Conservation (phyloP, 169 alveolate species). For the Toxoplasma gondii region DNA sequence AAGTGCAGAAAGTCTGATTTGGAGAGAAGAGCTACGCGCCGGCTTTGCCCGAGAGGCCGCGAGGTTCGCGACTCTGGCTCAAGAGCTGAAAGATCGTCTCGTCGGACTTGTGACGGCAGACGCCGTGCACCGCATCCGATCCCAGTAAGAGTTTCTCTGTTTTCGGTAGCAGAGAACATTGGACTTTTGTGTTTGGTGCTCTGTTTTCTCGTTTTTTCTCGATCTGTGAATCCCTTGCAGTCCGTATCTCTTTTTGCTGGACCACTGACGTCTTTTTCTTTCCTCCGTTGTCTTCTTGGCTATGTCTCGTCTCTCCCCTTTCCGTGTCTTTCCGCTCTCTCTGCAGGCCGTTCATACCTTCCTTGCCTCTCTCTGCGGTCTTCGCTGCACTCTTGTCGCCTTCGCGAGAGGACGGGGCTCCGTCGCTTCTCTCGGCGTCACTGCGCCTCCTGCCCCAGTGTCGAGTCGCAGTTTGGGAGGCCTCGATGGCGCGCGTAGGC, state of each 20-base stretch:
- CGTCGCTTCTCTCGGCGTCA: neutral
- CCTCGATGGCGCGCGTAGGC: neutral
- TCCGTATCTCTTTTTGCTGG: no score
- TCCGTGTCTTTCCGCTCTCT: neutral
- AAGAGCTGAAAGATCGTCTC: neutral
- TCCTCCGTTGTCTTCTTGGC: no score
- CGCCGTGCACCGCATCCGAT: neutral
- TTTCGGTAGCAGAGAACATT: neutral
- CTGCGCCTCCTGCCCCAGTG: conserved; percentile 35
- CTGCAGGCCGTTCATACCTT: neutral
- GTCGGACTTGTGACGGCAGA: neutral
- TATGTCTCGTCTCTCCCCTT: no score
- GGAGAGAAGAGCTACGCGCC: neutral
- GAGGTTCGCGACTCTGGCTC: neutral
- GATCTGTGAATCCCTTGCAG: no score
- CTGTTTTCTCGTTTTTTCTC: no score
- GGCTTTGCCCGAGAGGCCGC: neutral
- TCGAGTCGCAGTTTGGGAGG: neutral
- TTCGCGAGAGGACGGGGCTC: neutral
- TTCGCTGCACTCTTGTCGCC: conserved; percentile 7
- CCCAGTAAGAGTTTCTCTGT: neutral
- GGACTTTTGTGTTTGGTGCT: no score
- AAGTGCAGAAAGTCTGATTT: neutral
- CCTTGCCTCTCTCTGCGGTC: neutral
- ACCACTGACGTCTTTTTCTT: no score